phyloP scores from a whole-genome alignment of 805 yeast species.

The Suhomyces sp. region DNA sequence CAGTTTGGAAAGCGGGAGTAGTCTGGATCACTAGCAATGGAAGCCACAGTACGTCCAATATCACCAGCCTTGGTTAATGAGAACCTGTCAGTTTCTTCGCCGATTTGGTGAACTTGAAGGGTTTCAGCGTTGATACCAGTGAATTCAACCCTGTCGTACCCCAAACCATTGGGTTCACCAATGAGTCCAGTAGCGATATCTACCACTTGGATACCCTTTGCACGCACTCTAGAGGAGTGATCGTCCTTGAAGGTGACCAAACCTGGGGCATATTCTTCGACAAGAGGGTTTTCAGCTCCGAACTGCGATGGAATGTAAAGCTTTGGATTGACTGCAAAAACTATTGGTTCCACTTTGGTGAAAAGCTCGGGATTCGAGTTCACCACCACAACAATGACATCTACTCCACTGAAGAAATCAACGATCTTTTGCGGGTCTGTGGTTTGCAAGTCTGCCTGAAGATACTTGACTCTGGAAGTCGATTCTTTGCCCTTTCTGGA shows the following conservation, averaged over 20 bases:
- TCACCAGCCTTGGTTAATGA: constrained; percentile 33
- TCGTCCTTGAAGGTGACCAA: constrained; percentile 31
- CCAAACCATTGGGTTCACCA: constrained; percentile 30
- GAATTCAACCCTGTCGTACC: constrained; percentile 32
- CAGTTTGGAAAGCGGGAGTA: constrained; percentile 42
- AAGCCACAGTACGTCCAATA: constrained; percentile 17
- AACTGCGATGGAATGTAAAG: constrained; percentile 61
- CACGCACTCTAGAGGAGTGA: constrained; percentile 28
- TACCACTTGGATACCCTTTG: constrained; percentile 39
- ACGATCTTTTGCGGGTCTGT: constrained; percentile 26
- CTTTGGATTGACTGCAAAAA: constrained; percentile 44
- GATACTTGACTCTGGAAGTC: constrained; percentile 40
- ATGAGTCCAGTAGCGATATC: constrained; percentile 45
- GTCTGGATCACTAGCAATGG: constrained; percentile 20
- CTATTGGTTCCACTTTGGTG: constrained; percentile 37
- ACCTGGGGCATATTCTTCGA: constrained; percentile 30
- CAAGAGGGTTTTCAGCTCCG: constrained; percentile 45
- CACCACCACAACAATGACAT: constrained; percentile 50
- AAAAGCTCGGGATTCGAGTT: constrained; percentile 30
- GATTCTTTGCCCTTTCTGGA: constrained; percentile 37
- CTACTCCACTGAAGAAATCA: constrained; percentile 45
- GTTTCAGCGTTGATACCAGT: constrained; percentile 38
- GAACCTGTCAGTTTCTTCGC: constrained; percentile 37
- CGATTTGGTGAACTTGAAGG: constrained; percentile 36
- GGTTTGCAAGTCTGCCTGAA: constrained; percentile 29